These are phyloP conservation scores for Primulina eburnea DNA, from an alignment of 257 asterid genomes.

Conservation along the genomic window DNA sequence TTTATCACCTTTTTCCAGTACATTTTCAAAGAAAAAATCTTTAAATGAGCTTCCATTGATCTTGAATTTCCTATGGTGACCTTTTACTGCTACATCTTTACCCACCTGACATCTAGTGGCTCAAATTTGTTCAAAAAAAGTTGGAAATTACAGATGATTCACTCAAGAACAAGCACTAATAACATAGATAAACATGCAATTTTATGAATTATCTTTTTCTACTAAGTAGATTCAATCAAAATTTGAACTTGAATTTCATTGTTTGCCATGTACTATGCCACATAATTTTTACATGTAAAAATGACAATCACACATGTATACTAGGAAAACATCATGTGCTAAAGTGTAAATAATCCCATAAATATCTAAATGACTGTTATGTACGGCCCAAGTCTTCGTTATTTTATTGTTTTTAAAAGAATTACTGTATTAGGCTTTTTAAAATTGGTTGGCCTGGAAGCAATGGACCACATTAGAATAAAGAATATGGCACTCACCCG, in stretches of 20 bases:
- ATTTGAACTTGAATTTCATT: too few relatives aligned
- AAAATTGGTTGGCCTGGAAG: neutral
- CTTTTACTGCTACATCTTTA: too few relatives aligned
- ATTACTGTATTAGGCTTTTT: conserved; percentile 17
- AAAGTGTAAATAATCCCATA: neutral
- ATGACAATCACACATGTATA: too few relatives aligned
- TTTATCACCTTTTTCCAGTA: conserved; percentile 19
- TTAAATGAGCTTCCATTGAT: conserved; percentile 9
- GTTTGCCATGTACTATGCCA: too few relatives aligned
- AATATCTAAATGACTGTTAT: neutral
- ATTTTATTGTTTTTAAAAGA: conserved; percentile 2
- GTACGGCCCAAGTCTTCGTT: conserved; percentile 42
- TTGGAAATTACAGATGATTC: neutral
- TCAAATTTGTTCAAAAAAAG: neutral
- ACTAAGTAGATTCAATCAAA: too few relatives aligned
- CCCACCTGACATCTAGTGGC: too few relatives aligned
- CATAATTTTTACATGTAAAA: too few relatives aligned
- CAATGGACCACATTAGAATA: conserved; percentile 19
- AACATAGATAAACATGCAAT: too few relatives aligned
- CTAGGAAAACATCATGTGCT: conserved; percentile 5
- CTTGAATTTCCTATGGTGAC: too few relatives aligned
- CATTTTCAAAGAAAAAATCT: conserved; percentile 46
- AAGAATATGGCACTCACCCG: neutral
- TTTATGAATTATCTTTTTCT: too few relatives aligned
- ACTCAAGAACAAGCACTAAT: too few relatives aligned